Conservation (phyloP, 164 flowering plant genomes). For the Tetrastigma voinierianum region DNA sequence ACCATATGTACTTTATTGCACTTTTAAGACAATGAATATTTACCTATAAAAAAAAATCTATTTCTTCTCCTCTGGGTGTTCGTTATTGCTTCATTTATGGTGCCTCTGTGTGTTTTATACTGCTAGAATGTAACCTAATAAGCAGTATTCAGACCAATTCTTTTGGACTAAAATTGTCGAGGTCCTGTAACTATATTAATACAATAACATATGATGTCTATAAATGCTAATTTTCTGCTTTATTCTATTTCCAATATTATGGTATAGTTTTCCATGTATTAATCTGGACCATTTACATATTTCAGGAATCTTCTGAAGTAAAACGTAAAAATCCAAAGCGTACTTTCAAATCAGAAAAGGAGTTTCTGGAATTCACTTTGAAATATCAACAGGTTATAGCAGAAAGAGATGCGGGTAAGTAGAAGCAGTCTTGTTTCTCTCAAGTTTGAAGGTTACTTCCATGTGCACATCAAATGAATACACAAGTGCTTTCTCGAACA, state of each 20-base stretch:
- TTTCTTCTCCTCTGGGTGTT: no score
- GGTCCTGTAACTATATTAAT: no score
- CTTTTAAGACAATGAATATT: no score
- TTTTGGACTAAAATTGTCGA: no score
- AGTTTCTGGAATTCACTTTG: conserved; percentile 80
- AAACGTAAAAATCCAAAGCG: conserved; percentile 77
- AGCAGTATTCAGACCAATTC: no score
- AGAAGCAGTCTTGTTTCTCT: not conserved
- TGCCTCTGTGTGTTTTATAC: no score
- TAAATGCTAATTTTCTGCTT: no score
- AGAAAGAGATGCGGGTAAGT: conserved; percentile 87
- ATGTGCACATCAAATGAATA: not conserved
- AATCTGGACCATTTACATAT: conserved; percentile 2
- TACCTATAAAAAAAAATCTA: no score
- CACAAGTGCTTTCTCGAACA: not conserved
- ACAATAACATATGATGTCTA: no score
- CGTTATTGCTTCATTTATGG: no score
- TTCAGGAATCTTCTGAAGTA: conserved; percentile 66
- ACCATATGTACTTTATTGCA: no score
- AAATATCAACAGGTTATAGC: conserved; percentile 86
- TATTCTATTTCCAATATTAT: not conserved
- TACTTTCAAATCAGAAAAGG: conserved; percentile 69
- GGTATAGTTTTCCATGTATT: not conserved
- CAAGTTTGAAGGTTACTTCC: not conserved
- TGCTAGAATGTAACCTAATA: no score